Evolutionary conservation across 2,329 filamentous ascomycete genomes (phyloP).

Genomic region (Tolypocladium ovalisporum): DNA sequence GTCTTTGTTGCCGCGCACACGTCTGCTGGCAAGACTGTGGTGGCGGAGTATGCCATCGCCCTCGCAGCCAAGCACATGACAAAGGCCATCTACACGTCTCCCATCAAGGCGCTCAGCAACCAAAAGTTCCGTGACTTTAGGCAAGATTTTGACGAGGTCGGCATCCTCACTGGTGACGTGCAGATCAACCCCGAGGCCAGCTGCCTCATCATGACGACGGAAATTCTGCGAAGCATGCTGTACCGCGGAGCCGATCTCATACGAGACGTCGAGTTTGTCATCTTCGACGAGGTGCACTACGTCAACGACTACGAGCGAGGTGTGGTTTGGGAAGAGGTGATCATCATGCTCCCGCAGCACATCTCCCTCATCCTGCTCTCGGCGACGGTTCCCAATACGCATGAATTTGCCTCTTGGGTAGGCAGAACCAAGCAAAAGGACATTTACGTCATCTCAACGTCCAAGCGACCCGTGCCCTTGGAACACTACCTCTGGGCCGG

Average conservation of each 20-base stretch:
- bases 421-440: conserved; percentile 97
- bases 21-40: conserved; percentile 94
- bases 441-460: conserved; percentile 96
- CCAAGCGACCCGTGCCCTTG: conserved; percentile 86
- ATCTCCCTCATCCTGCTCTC: conserved; percentile 91
- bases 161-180: conserved; percentile 92
- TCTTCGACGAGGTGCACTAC: conserved; percentile 98
- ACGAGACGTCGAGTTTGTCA: conserved; percentile 94
- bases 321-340: conserved; percentile 98
- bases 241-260: conserved; percentile 94
- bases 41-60: conserved; percentile 95
- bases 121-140: conserved; percentile 97
- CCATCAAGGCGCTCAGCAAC: conserved; percentile 96
- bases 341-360: conserved; percentile 97
- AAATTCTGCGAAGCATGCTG: conserved; percentile 95
- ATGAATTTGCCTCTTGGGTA: conserved; percentile 98
- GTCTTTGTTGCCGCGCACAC: conserved; percentile 98
- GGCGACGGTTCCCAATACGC: conserved; percentile 91
- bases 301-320: conserved; percentile 93
- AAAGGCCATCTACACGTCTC: conserved; percentile 97
- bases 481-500: conserved; percentile 96
- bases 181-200: conserved; percentile 97
- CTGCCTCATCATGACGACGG: conserved; percentile 98
- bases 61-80: conserved; percentile 98
- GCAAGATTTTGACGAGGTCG: conserved; percentile 84